Conservation (phyloP, 2,329 filamentous ascomycete species). For the Alternaria hordeiaustralica region DNA sequence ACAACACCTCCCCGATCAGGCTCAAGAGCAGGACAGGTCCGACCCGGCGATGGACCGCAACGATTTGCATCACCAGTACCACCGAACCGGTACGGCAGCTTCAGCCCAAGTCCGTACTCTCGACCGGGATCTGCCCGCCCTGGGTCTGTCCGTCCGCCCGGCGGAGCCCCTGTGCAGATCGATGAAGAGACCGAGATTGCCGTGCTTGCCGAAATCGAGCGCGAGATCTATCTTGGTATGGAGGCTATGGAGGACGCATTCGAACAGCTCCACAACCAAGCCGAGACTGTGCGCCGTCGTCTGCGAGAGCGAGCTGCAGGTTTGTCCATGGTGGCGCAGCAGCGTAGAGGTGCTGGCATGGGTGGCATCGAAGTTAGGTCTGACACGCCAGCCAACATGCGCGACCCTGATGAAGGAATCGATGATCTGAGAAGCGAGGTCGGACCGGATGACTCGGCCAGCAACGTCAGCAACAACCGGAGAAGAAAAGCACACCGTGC, state of each 20-base stretch:
- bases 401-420: constrained; percentile 43
- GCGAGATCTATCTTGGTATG: constrained; percentile 93
- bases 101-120: constrained; percentile 34
- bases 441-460: constrained; percentile 79
- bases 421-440: constrained; percentile 59
- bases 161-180: constrained; percentile 76
- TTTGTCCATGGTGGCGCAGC: constrained; percentile 69
- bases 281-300: constrained; percentile 78
- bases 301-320: constrained; percentile 84
- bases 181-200: constrained; percentile 95
- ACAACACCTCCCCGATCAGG: constrained; percentile 28
- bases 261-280: constrained; percentile 84
- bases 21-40: constrained; percentile 52
- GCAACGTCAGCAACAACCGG: constrained; percentile 77
- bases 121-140: constrained; percentile 29
- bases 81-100: constrained; percentile 54
- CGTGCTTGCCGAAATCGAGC: constrained; percentile 86
- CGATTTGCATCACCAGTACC: constrained; percentile 58
- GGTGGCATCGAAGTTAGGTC: constrained; percentile 53
- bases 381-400: constrained; percentile 55
- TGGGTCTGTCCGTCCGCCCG: constrained; percentile 47
- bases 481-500: constrained; percentile 71
- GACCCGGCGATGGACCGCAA: constrained; percentile 46
- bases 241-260: constrained; percentile 93
- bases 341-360: constrained; percentile 57